phyloP scores from a whole-genome alignment of 2,329 filamentous ascomycete genomes.

The Alternaria infectoria region DNA sequence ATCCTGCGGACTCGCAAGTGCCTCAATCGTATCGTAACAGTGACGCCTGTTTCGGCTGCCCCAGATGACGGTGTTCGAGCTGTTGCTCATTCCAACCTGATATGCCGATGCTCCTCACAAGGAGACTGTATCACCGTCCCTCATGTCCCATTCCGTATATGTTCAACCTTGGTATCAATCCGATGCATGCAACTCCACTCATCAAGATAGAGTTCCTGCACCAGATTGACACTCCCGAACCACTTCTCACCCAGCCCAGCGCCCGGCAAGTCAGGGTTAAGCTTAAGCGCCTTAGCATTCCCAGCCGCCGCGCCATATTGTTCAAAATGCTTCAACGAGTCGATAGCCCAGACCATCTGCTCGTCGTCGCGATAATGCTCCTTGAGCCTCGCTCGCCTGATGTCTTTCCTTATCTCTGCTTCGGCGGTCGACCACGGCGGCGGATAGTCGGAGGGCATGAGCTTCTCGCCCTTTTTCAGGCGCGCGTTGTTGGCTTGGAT shows the following conservation, averaged over 20 bases:
- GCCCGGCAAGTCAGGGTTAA: constrained; percentile 35
- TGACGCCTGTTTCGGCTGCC: not conserved
- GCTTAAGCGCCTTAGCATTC: constrained; percentile 15
- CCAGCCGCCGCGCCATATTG: constrained; percentile 14
- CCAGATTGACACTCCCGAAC: constrained; percentile 36
- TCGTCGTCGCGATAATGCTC: constrained; percentile 31
- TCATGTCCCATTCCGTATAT: constrained; percentile 13
- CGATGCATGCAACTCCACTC: constrained; percentile 44
- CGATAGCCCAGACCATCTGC: constrained; percentile 41
- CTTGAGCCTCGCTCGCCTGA: constrained; percentile 31
- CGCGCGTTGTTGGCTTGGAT: constrained; percentile 17
- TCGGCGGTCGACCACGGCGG: constrained; percentile 16
- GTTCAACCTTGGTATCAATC: constrained; percentile 34
- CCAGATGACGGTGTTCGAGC: not conserved
- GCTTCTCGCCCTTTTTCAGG: constrained; percentile 21
- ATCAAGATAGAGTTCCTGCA: constrained; percentile 41
- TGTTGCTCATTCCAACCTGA: not conserved
- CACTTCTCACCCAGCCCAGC: constrained; percentile 39
- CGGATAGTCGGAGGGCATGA: constrained; percentile 18
- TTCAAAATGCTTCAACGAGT: constrained; percentile 34
- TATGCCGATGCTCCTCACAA: not conserved
- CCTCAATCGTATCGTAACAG: not conserved
- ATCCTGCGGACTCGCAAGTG: not conserved
- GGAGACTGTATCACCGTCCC: not conserved
- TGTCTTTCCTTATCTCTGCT: constrained; percentile 27